Base-by-base conservation (phyloP, 805 yeast genomes). In the Teunomyces gatunensis region DNA sequence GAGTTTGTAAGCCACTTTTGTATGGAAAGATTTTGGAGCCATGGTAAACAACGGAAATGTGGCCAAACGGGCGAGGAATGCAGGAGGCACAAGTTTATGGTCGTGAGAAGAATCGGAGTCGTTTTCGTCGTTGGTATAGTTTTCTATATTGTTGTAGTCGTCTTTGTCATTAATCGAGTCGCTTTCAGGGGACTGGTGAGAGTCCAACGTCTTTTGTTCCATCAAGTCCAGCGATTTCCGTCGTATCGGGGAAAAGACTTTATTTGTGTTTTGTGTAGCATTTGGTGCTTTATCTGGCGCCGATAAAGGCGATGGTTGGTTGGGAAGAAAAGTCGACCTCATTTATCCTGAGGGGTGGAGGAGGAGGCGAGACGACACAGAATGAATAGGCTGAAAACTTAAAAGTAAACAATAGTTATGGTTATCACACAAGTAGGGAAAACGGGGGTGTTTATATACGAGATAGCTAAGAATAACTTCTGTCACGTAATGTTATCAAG, bases 21-120 rank as follows among this genome's bases (percentile, higher is more conserved):
- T 66, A 53, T 81, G 81, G 59, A 86, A 86, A 5, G 83, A 67
- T 28, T 72, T 75, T 7, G 92, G 90, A 0, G 92, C 92, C 44
- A 75, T 74, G 49, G 73, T 74, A 68, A 85, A 85, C 27, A 86
- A 70, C 0, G 89, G 80, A 60, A 85, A 83, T n/a, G 75, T 74
- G 42, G 77, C 69, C 34, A 85, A 67, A 32, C 77, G 68, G 44
- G 73, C 75, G 53, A 82, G 60, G n/a, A 85, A 68, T 46, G 76
- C 81, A 2, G 80, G 75, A 0, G 89, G 89, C 9, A 78, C 56
- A 43, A 42, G 47, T 28, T 52, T 54, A 36, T 49, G 37, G 39
- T 52, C 54, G 42, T 43, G 37, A 9, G 33, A 34, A 7, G 42
- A 15, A 4, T 40, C 33, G 46, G 35, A 41, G 18, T 46, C 47